Evolutionary conservation across 2,329 filamentous ascomycete genomes (phyloP).

Genomic region (Tolypocladium guangdongense): DNA sequence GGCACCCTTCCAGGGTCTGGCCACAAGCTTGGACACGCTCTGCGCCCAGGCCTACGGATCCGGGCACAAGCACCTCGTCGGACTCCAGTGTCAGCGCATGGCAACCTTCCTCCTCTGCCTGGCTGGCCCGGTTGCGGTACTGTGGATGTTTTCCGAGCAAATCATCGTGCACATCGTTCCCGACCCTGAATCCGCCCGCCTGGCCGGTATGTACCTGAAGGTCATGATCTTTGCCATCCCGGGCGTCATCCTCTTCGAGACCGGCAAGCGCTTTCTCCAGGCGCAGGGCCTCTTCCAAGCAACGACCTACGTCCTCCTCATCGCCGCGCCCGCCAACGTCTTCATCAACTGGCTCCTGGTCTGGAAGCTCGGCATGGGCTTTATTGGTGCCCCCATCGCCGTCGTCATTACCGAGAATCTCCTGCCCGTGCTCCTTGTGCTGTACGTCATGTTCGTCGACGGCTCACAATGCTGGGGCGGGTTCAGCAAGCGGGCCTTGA

Average conservation of each 20-base stretch:
- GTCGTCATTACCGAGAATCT: slow-evolving; percentile 70
- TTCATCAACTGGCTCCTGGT: slow-evolving; percentile 72
- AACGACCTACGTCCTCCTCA: slow-evolving; percentile 63
- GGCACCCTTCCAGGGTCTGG: slow-evolving; percentile 71
- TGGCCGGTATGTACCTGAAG: slow-evolving; percentile 63
- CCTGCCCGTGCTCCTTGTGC: slow-evolving; percentile 63
- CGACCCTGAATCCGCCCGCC: slow-evolving; percentile 47
- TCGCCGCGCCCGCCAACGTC: slow-evolving; percentile 68
- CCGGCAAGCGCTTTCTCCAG: slow-evolving; percentile 70
- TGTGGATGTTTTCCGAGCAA: slow-evolving; percentile 59
- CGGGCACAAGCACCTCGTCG: slow-evolving; percentile 79
- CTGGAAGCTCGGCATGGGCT: slow-evolving; percentile 58
- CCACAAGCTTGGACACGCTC: slow-evolving; percentile 83
- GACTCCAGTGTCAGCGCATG: slow-evolving; percentile 74
- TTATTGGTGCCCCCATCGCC: slow-evolving; percentile 72
- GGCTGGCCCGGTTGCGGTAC: slow-evolving; percentile 58
- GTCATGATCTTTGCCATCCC: slow-evolving; percentile 64
- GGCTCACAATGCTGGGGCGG: slow-evolving; percentile 78
- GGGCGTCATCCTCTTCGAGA: slow-evolving; percentile 67
- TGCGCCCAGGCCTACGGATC: slow-evolving; percentile 92
- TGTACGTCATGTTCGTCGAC: slow-evolving; percentile 65
- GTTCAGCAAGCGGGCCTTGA: slow-evolving; percentile 57
- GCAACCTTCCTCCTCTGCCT: slow-evolving; percentile 63
- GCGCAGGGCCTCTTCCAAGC: slow-evolving; percentile 73
- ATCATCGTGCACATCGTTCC: slow-evolving; percentile 43